Evolutionary conservation across 2,329 filamentous ascomycete species (phyloP).

Genomic region (Diaporthe sp.): DNA sequence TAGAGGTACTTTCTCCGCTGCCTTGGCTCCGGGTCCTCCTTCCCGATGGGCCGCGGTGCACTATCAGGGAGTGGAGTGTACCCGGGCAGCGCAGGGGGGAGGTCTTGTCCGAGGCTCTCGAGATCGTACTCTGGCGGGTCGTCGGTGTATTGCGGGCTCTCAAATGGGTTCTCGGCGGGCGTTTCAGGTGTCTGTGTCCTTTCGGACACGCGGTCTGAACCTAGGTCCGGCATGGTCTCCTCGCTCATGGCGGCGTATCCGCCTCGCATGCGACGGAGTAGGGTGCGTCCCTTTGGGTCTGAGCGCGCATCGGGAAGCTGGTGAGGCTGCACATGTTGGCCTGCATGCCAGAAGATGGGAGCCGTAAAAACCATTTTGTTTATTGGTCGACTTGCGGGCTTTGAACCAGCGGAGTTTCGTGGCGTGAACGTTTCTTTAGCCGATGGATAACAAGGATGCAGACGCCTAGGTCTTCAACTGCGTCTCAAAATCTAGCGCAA

Average conservation of each 20-base stretch:
- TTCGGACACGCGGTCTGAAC: conserved; percentile 16
- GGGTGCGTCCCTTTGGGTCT: conserved; percentile 15
- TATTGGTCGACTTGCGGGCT: too few species aligned
- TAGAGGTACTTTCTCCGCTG: conserved; percentile 32
- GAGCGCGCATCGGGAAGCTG: conserved; percentile 31
- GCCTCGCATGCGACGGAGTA: conserved; percentile 25
- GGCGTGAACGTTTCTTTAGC: background rate
- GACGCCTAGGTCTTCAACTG: background rate
- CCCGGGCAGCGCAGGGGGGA: conserved; percentile 12
- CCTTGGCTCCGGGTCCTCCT: conserved; percentile 13
- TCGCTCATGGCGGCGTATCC: conserved; percentile 28
- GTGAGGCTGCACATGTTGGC: conserved; percentile 22
- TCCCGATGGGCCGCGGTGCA: background rate
- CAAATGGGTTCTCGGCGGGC: background rate
- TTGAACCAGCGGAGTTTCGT: background rate
- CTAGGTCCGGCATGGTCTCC: background rate
- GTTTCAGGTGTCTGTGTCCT: background rate
- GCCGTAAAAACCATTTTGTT: conserved; percentile 11
- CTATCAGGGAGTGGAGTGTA: conserved; percentile 22
- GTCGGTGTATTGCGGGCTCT: background rate
- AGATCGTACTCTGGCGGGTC: conserved; percentile 23
- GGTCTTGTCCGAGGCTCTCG: background rate
- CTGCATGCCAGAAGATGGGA: conserved; percentile 28
- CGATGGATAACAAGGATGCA: background rate
- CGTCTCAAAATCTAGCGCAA: background rate